Percentiles rank a stretch among this genome's conserved stretches.
These are phyloP conservation scores for Neofusicoccum sp. DNA, from an alignment of 2,329 filamentous ascomycete species.

Conservation along the genomic window DNA sequence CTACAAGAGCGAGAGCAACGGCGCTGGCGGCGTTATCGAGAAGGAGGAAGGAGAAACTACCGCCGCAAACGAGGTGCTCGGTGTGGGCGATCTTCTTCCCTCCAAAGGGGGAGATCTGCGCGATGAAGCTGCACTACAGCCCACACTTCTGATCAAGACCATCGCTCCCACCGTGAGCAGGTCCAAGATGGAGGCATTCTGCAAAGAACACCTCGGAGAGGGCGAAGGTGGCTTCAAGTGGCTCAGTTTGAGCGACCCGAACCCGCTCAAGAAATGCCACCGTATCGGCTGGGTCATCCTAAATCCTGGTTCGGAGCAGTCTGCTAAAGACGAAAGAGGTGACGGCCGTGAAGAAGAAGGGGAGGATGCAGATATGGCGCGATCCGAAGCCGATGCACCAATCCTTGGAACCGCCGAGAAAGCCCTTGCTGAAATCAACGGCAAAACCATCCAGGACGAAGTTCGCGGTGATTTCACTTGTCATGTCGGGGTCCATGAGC, in stretches of 20 bases:
- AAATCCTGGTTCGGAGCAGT: slow-evolving; percentile 70
- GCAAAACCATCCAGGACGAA: slow-evolving; percentile 94
- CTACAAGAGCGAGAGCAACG: slow-evolving; percentile 89
- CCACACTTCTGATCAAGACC: slow-evolving; percentile 95
- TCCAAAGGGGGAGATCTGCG: slow-evolving; percentile 79
- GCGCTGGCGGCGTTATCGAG: slow-evolving; percentile 78
- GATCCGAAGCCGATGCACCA: slow-evolving; percentile 30
- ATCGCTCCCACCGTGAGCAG: slow-evolving; percentile 95
- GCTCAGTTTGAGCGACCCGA: slow-evolving; percentile 93
- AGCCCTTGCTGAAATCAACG: slow-evolving; percentile 90
- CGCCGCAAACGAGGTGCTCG: slow-evolving; percentile 85
- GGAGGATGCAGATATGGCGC: slow-evolving; percentile 44
- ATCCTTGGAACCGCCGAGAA: slow-evolving; percentile 66
- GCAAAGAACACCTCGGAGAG: slow-evolving; percentile 89
- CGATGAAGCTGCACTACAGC: slow-evolving; percentile 84
- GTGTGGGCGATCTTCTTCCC: slow-evolving; percentile 86
- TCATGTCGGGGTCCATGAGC: slow-evolving; percentile 93
- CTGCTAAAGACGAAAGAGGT: slow-evolving; percentile 65
- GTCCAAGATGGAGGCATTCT: slow-evolving; percentile 88
- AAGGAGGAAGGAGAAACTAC: slow-evolving; percentile 95
- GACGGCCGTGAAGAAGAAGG: slow-evolving; percentile 69
- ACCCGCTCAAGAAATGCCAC: slow-evolving; percentile 94
- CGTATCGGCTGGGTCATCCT: slow-evolving; percentile 98
- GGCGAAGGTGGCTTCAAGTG: slow-evolving; percentile 91
- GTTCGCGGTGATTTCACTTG: slow-evolving; percentile 94